These are phyloP conservation scores for Aspergillus heteromorphus DNA, from an alignment of 495 filamentous ascomycete genomes.

Conservation along the genomic window DNA sequence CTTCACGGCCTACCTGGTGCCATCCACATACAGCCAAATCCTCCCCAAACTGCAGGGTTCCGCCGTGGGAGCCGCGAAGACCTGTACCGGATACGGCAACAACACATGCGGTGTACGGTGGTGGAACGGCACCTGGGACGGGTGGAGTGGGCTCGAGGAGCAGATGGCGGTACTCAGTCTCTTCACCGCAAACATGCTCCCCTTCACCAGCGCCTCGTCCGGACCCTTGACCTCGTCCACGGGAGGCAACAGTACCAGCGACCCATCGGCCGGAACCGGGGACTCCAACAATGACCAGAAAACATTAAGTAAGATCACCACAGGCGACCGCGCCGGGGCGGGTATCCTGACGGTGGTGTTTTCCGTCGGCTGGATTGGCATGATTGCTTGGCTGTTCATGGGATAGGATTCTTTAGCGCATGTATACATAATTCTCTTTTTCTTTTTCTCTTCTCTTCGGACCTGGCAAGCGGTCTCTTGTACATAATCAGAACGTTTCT, in stretches of 20 bases:
- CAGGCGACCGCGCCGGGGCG: slow-evolving; percentile 52
- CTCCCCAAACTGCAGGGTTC: slow-evolving; percentile 58
- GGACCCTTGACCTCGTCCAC: slow-evolving; percentile 11
- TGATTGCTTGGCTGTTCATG: slow-evolving; percentile 23
- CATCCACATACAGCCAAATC: slow-evolving; percentile 54
- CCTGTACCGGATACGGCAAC: slow-evolving; percentile 56
- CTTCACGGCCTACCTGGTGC: slow-evolving; percentile 53
- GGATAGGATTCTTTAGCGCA: neutral
- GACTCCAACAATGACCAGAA: neutral
- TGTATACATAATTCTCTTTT: no score
- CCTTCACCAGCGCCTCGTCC: neutral
- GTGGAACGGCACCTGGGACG: slow-evolving; percentile 58
- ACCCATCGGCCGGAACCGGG: slow-evolving; percentile 8
- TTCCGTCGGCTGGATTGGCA: slow-evolving; percentile 40
- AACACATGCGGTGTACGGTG: slow-evolving; percentile 65
- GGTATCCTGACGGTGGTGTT: slow-evolving; percentile 55
- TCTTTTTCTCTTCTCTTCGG: no score
- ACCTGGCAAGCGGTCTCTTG: no score
- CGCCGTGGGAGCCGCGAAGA: slow-evolving; percentile 58
- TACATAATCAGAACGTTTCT: no score
- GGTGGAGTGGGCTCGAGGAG: slow-evolving; percentile 45
- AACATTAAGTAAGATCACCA: slow-evolving; percentile 30
- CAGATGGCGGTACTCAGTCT: slow-evolving; percentile 18
- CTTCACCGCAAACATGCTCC: slow-evolving; percentile 4
- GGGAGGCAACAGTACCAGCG: slow-evolving; percentile 17